Conservation (phyloP, 495 filamentous ascomycete species). For the Podospora conica region DNA sequence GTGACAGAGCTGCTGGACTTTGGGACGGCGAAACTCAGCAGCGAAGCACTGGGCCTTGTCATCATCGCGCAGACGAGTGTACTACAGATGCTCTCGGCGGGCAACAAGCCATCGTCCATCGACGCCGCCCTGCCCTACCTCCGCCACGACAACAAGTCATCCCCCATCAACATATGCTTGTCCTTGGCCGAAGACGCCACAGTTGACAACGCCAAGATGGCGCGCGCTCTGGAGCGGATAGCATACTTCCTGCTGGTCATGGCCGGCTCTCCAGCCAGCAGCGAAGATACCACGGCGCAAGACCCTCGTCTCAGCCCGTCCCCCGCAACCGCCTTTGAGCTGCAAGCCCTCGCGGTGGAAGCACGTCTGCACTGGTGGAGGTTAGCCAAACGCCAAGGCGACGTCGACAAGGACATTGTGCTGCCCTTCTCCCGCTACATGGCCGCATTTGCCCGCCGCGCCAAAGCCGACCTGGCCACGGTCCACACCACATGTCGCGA, state of each 20-base stretch:
- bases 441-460: conserved; percentile 52
- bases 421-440: conserved; percentile 64
- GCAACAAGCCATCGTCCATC: conserved; percentile 46
- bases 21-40: conserved; percentile 31
- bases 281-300: conserved; percentile 44
- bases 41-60: conserved; percentile 39
- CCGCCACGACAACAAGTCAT: conserved; percentile 43
- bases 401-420: conserved; percentile 62
- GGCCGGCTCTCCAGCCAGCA: conserved; percentile 48
- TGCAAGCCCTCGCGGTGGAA: conserved; percentile 64
- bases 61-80: conserved; percentile 50
- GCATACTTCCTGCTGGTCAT: conserved; percentile 62
- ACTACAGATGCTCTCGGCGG: conserved; percentile 42
- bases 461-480: conserved; percentile 33
- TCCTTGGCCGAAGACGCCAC: conserved; percentile 42
- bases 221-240: conserved; percentile 62
- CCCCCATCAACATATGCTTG: conserved; percentile 61
- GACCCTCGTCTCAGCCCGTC: conserved; percentile 48
- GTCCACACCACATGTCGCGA: conserved; percentile 33
- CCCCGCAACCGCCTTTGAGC: conserved; percentile 52
- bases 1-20: conserved; percentile 62
- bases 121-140: conserved; percentile 44
- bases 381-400: conserved; percentile 59
- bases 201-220: conserved; percentile 50
- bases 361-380: conserved; percentile 65